Conservation (phyloP, 1,139 yeast genomes). For the Magnusiomyces starmeri region DNA sequence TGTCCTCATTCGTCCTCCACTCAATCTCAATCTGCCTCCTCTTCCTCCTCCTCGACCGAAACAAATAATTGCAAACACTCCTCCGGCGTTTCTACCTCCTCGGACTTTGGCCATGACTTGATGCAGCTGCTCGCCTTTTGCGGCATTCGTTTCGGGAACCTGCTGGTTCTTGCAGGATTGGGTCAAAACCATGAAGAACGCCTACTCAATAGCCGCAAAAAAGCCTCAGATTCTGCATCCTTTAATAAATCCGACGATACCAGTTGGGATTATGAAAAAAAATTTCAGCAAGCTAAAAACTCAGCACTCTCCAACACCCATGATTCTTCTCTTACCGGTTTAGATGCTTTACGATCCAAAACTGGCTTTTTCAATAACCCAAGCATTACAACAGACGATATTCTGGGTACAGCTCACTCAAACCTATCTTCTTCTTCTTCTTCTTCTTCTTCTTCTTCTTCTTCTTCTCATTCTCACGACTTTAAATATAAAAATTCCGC, state of each 20-base stretch:
- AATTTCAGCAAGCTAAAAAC: not conserved
- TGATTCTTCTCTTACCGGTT: not conserved
- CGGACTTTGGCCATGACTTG: conserved; percentile 6
- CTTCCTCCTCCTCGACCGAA: too few relatives aligned
- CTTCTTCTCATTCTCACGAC: not conserved
- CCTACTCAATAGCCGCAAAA: not conserved
- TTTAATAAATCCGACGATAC: not conserved
- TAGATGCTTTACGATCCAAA: not conserved
- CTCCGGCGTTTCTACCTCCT: not conserved
- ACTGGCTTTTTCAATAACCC: not conserved
- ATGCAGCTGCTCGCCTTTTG: conserved; percentile 12
- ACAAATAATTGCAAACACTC: too few relatives aligned
- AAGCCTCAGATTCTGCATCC: not conserved
- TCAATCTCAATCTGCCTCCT: too few relatives aligned
- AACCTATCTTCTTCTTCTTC: too few relatives aligned
- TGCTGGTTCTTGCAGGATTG: conserved; percentile 3
- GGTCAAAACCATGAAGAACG: not conserved
- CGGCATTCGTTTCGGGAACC: conserved; percentile 11
- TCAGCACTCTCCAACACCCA: not conserved
- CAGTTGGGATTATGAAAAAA: too few relatives aligned
- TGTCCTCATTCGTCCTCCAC: too few relatives aligned
- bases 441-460: too few relatives aligned
- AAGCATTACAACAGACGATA: not conserved
- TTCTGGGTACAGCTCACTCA: not conserved
- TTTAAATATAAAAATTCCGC: not conserved